phyloP scores from a whole-genome alignment of 1,139 yeast genomes.

The Geotrichum citri-aurantii region DNA sequence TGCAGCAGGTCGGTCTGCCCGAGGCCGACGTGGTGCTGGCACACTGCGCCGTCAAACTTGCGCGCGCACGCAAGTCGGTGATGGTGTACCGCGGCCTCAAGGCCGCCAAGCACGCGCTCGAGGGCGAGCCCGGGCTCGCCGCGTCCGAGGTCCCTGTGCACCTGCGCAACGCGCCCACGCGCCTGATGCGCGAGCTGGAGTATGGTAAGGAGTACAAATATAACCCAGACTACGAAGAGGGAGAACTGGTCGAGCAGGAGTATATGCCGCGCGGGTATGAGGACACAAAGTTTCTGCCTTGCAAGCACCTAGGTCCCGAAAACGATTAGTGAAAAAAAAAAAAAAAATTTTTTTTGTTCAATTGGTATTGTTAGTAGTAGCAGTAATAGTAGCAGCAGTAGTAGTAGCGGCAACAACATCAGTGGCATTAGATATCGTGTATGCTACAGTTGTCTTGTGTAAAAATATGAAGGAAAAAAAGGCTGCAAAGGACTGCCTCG shows the following conservation, averaged over 20 bases:
- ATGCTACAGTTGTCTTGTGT: too few species aligned
- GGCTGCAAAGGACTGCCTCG: too few species aligned
- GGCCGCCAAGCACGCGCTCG: slow-evolving; percentile 52
- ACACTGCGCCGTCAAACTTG: slow-evolving; percentile 85
- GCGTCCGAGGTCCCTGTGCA: slow-evolving; percentile 49
- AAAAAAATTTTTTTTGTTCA: background rate
- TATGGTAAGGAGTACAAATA: slow-evolving; percentile 82
- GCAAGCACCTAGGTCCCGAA: slow-evolving; percentile 38
- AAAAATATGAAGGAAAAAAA: too few species aligned
- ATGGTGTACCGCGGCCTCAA: slow-evolving; percentile 77
- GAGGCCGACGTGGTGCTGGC: slow-evolving; percentile 88
- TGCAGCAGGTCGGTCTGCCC: slow-evolving; percentile 93
- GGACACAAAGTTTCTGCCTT: slow-evolving; percentile 37
- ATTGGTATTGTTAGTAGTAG: background rate
- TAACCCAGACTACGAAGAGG: slow-evolving; percentile 72
- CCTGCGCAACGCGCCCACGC: slow-evolving; percentile 89
- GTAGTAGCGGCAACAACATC: too few species aligned
- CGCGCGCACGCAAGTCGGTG: slow-evolving; percentile 80
- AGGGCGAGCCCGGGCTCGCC: slow-evolving; percentile 53
- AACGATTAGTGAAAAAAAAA: background rate
- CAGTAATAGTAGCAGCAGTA: background rate
- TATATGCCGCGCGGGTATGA: slow-evolving; percentile 36
- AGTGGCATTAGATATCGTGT: too few species aligned
- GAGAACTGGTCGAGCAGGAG: slow-evolving; percentile 57
- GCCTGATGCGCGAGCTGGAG: slow-evolving; percentile 80